Percentiles rank a stretch among this genome's conserved stretches.
Conservation (phyloP, 2,329 filamentous ascomycete genomes). For the Claviceps cyperi region DNA sequence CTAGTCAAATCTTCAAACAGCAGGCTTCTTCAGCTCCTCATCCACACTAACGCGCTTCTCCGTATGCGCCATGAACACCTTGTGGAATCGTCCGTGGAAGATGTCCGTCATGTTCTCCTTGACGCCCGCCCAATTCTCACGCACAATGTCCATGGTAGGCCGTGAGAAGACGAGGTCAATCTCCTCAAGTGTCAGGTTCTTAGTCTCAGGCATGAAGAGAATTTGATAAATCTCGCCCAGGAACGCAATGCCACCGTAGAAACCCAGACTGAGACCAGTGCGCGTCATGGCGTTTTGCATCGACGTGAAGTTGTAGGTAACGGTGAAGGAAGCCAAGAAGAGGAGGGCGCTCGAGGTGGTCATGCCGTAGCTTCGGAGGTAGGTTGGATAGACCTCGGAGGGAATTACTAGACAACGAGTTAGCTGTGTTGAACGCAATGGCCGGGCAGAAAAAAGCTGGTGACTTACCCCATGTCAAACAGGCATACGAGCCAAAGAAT, state of each 20-base stretch:
- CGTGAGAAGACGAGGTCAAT: constrained; percentile 53
- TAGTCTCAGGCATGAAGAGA: constrained; percentile 63
- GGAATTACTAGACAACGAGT: constrained; percentile 33
- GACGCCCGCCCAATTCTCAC: constrained; percentile 34
- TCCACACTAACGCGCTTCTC: constrained; percentile 6
- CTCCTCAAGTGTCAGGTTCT: constrained; percentile 54
- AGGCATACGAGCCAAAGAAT: constrained; percentile 53
- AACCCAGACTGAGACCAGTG: constrained; percentile 53
- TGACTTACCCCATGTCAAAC: constrained; percentile 38
- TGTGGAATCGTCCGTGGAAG: constrained; percentile 9
- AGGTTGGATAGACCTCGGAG: constrained; percentile 57
- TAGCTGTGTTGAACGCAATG: too few relatives aligned
- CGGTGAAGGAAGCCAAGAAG: constrained; percentile 57
- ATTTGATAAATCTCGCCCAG: constrained; percentile 59
- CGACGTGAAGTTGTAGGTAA: constrained; percentile 60
- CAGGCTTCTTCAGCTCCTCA: constrained; percentile 5
- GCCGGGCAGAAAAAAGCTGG: too few relatives aligned
- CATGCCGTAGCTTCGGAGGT: constrained; percentile 61
- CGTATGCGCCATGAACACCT: constrained; percentile 13
- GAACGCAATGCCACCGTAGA: constrained; percentile 60
- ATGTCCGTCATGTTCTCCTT: constrained; percentile 17
- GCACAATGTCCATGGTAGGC: constrained; percentile 48
- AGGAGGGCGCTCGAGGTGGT: constrained; percentile 52
- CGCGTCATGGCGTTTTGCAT: constrained; percentile 55
- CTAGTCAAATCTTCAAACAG: neutral